Evolutionary conservation across 2,329 filamentous ascomycete genomes (phyloP), one percentile per base, ranked within the genome.

Genomic region (Colletotrichum caudatum): DNA sequence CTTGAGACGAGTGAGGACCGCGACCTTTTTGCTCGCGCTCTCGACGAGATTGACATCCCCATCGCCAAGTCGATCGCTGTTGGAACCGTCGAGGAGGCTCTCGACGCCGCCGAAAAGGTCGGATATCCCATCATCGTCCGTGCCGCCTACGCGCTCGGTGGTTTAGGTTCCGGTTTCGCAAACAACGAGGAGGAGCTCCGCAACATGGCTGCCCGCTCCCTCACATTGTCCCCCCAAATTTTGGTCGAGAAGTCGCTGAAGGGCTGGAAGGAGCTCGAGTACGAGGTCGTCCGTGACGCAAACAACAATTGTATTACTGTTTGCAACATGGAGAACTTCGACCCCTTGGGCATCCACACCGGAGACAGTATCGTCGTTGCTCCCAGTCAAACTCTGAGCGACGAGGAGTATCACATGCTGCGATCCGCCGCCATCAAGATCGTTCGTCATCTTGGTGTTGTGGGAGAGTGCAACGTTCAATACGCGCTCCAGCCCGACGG

Each of bases 351-450:
- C 79, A 97, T 97, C 67, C 96, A 99, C 84, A 99, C 96, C 58
- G 96, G 96, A 84, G 96, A 99, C 87, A 98, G 95, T 78, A 99
- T 99, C 78, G 96, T 99, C 74, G 95, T 98, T 72, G 96, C 96
- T 51, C 96, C 96, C 61, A 96, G 93, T 84, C 96, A 99, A 85
- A 99, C 96, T 33, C 87, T 99, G 78, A 97, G 93, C 79, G 96
- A 99, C 78, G 96, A 98, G 86, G 96, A 99, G 83, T 99, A 98
- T 82, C 95, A 99, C 87, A 98, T 99, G 96, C 93, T 99, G 77
- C 94, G 96, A 78, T 94, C 94, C 53, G 95, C 96, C 74, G 94
- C 96, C 58, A 98, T 98, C 87, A 98, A 98, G 88, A 98, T 99
- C 78, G 93, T 99, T 78, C 93, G 96, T 74, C 96, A 99, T 83